phyloP scores from a whole-genome alignment of 352 stramenopile genomes.

The Thraustochytrium sp. region DNA sequence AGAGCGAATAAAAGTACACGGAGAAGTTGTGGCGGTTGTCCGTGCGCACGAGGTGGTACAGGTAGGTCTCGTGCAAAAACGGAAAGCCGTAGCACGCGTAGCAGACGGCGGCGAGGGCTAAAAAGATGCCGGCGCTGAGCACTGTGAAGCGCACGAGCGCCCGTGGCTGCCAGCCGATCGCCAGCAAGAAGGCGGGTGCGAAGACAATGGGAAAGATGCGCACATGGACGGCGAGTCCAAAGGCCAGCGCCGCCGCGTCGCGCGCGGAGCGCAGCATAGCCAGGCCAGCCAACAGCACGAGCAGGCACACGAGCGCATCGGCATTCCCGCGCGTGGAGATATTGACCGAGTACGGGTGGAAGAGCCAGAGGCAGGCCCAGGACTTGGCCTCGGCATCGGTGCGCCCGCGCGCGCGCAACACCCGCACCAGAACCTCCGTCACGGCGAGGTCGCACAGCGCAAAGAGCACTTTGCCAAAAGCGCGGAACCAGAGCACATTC shows the following conservation, averaged over 20 bases:
- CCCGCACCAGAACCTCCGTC: constrained; percentile 76
- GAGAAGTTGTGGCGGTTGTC: constrained; percentile 99
- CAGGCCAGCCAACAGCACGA: constrained; percentile 73
- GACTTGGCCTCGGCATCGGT: constrained; percentile 47
- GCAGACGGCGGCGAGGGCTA: constrained; percentile 62
- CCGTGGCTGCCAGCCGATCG: constrained; percentile 59
- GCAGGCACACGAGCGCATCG: constrained; percentile 84
- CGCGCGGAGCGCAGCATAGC: background rate
- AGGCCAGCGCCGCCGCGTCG: constrained; percentile 45
- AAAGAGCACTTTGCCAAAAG: constrained; percentile 91
- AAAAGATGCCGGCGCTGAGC: constrained; percentile 74
- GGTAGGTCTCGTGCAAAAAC: constrained; percentile 89
- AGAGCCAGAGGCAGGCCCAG: constrained; percentile 81
- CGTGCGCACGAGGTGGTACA: constrained; percentile 96
- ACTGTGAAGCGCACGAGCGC: constrained; percentile 78
- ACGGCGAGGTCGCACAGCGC: constrained; percentile 85
- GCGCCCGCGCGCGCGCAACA: constrained; percentile 65
- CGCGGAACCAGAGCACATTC: constrained; percentile 55
- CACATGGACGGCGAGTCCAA: constrained; percentile 92
- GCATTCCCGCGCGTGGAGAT: constrained; percentile 97
- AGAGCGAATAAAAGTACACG: constrained; percentile 99
- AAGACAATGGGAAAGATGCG: constrained; percentile 99
- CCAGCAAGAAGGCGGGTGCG: constrained; percentile 73
- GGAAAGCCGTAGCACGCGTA: constrained; percentile 80
- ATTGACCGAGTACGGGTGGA: constrained; percentile 96